Percentiles rank a stretch among this genome's conserved stretches.
Conservation (phyloP, 2,329 filamentous ascomycete species). For the Verticillium isaacii region DNA sequence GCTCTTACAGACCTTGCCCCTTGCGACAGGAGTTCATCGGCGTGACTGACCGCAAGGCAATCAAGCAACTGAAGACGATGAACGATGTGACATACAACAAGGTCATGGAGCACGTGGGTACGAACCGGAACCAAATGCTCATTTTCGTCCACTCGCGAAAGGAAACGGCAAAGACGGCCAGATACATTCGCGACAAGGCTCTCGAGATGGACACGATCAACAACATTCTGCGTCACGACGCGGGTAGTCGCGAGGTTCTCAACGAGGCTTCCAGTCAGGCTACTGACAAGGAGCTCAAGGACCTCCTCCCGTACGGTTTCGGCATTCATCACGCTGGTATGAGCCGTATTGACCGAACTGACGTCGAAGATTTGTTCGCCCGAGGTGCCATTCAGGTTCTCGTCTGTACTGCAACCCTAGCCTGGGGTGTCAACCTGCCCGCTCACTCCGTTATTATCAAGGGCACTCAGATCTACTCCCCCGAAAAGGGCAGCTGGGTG, state of each 20-base stretch:
- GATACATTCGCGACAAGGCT: conserved; percentile 93
- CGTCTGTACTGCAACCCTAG: conserved; percentile 95
- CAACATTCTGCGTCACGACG: conserved; percentile 89
- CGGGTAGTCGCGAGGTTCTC: conserved; percentile 83
- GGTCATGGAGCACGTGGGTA: conserved; percentile 91
- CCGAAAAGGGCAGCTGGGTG: conserved; percentile 98
- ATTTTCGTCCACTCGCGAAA: conserved; percentile 99
- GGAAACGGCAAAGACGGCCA: conserved; percentile 95
- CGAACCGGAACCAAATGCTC: conserved; percentile 93
- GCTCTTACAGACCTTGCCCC: conserved; percentile 87
- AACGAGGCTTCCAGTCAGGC: conserved; percentile 79
- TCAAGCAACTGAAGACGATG: conserved; percentile 99
- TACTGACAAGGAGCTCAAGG: conserved; percentile 83
- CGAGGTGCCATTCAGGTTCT: conserved; percentile 91
- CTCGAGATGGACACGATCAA: conserved; percentile 96
- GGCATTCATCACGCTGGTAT: conserved; percentile 98
- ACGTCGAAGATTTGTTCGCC: conserved; percentile 91
- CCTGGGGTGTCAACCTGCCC: conserved; percentile 97
- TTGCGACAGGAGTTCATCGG: conserved; percentile 96
- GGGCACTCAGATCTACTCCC: conserved; percentile 95
- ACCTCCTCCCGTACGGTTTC: conserved; percentile 91
- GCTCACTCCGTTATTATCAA: conserved; percentile 99
- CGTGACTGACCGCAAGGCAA: conserved; percentile 95
- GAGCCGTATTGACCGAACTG: conserved; percentile 88
- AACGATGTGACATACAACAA: conserved; percentile 99